phyloP scores from a whole-genome alignment of 176 grass and related monocot genomes.

The Elymus sibiricus region DNA sequence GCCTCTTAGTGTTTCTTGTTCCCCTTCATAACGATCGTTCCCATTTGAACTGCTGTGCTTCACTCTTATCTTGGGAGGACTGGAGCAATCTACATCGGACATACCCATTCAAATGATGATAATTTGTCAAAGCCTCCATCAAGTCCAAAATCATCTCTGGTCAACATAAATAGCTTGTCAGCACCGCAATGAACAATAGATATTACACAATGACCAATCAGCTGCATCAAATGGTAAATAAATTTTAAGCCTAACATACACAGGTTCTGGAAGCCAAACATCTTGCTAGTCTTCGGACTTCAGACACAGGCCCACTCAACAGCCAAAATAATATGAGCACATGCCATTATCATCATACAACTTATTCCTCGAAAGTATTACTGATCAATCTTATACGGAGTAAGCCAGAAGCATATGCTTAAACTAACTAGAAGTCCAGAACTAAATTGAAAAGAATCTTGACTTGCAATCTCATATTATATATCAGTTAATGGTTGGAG shows the following conservation, averaged over 20 bases:
- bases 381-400: neutral
- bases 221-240: slow-evolving; percentile 15
- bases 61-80: slow-evolving; percentile 36
- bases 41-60: neutral
- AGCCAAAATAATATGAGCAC: neutral
- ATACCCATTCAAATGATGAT: slow-evolving; percentile 69
- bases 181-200: neutral
- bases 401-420: neutral
- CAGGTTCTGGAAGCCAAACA: slow-evolving; percentile 71
- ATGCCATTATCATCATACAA: neutral
- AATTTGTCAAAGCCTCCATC: slow-evolving; percentile 69
- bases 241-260: slow-evolving; percentile 42
- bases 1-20: neutral
- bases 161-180: slow-evolving; percentile 27
- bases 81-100: slow-evolving; percentile 70
- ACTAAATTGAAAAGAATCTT: neutral
- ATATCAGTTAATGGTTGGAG: slow-evolving; percentile 1
- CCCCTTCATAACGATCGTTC: neutral
- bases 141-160: slow-evolving; percentile 75
- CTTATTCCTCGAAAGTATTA: neutral
- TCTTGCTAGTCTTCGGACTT: slow-evolving; percentile 46
- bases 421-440: neutral
- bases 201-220: neutral
- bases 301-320: neutral
- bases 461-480: neutral